Base-by-base conservation (phyloP, 2,329 filamentous ascomycete species). In the Aureobasidium sp. region DNA sequence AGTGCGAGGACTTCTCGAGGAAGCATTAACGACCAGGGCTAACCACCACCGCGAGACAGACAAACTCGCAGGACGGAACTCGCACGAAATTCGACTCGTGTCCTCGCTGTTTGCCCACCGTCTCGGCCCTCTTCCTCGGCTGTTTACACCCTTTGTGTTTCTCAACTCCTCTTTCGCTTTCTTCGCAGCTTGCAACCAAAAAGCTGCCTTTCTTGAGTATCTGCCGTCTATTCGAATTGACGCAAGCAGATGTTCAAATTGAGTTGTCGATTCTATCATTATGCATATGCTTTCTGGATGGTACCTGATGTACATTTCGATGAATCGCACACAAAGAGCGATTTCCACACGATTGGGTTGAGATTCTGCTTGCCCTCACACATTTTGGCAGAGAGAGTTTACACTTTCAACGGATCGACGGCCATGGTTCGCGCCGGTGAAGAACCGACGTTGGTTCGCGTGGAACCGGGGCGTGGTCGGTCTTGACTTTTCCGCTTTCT, bases 261-360 rank as follows among this genome's bases (percentile, higher is more conserved):
- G 41, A 45, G 41, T 45, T 45, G 39, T n/a, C 29, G n/a, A 24
- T 45, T 34, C 41, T 45, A 29, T 45, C 41, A 45, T 29, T 24
- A 32, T 45, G 41, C 41, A 45, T 45, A 45, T 29, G 27, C 41
- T 45, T 45, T 45, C 12, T 34, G 29, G n/a, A 24, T 45, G 30
- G 41, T 45, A 45, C 41, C 41, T 45, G 41, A 45, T 45, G 41
- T 45, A 45, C 41, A 45, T 22, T n/a, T 32, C 27, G 27, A 29
- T 34, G 30, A 34, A 34, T n/a, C 12, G 10, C 19, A 14, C 41
- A 34, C 41, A 45, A 29, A 37, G 6, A 29, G 27, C 27, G 27
- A 29, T 29, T 12, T 45, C 41, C 41, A 24, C n/a, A 17, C 27
- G 41, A 45, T 45, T 29, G 41, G 38, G 27, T 30, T 21, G 12